Base-by-base conservation (phyloP, 2,329 filamentous ascomycete species). In the Colletotrichum orbiculare region DNA sequence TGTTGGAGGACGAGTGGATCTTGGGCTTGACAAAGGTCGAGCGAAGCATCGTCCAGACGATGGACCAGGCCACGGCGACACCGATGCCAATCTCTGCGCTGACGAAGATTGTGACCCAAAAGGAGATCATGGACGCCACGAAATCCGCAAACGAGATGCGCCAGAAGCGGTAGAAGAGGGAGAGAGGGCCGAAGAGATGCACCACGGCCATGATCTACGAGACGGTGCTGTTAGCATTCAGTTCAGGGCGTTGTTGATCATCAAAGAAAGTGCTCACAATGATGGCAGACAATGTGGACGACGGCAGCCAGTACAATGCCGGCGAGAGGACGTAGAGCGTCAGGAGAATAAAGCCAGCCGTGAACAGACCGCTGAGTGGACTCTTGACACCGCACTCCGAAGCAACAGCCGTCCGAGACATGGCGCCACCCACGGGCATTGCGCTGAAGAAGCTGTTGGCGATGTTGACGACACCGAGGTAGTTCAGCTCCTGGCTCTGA, bases 341-440 rank as follows among this genome's bases (percentile, higher is more conserved):
- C 3, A 90, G 73, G 7, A 91, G 77, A 12, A 91, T 86, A 48
- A 89, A 85, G 8, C 81, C 86, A 3, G 87, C 84, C 0, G 88
- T 89, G 56, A 91, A 78, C 17, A 88, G 68, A 3, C 88, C 88
- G 41, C 84, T 87, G 0, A 89, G 77, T 0, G 89, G 89, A 4
- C 85, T 88, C 67, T 83, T 84, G 71, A 90, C 88, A 34, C 85
- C 83, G 57, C 86, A 89, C 17, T 87, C 83, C 0, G 87, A 89
- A 76, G 90, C 91, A 71, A 91, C 87, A 4, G 89, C 87, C 0
- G 88, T 90, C 8, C 88, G 81, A 0, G 87, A 89, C 85, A 91
- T 90, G 69, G 88, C 88, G 34, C 88, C 89, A 12, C 87, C 87
- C 10, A 89, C 82, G 0, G 87, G 81, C 85, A 90, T 89, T 8